Evolutionary conservation across 352 stramenopile genomes (phyloP).

Genomic region (Aphanomyces stellatus): DNA sequence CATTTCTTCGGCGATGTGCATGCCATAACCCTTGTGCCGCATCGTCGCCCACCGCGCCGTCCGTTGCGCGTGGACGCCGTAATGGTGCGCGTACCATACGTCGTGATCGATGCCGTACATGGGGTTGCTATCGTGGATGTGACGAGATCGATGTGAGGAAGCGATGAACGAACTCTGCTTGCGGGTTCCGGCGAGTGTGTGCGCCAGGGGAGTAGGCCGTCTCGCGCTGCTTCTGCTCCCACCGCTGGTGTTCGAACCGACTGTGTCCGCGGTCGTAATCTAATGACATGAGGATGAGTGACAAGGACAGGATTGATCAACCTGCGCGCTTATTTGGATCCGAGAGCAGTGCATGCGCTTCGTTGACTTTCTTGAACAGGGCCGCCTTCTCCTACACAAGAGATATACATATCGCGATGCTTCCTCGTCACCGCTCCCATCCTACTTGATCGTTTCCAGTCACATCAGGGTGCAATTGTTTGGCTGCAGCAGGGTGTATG

Average conservation of each 20-base stretch:
- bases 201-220: not conserved
- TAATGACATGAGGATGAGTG: not conserved
- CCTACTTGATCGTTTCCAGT: slow-evolving; percentile 61
- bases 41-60: slow-evolving; percentile 33
- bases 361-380: slow-evolving; percentile 77
- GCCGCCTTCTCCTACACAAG: slow-evolving; percentile 55
- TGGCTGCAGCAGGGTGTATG: slow-evolving; percentile 29
- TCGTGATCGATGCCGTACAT: slow-evolving; percentile 78
- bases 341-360: slow-evolving; percentile 69
- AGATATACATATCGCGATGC: not conserved
- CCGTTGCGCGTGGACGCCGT: slow-evolving; percentile 36
- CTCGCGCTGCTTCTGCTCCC: slow-evolving; percentile 18
- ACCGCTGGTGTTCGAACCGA: slow-evolving; percentile 48
- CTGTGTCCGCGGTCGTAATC: slow-evolving; percentile 24
- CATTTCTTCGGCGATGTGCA: slow-evolving; percentile 64
- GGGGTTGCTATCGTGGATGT: not conserved
- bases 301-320: slow-evolving; percentile 22
- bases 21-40: slow-evolving; percentile 52
- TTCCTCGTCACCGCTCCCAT: not conserved
- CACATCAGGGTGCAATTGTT: slow-evolving; percentile 77
- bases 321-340: slow-evolving; percentile 42
- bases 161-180: not conserved
- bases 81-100: slow-evolving; percentile 78
- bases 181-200: slow-evolving; percentile 13
- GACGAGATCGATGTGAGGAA: not conserved